Conservation (phyloP, 768 basidiomycete species). For the Termitomyces sp. region DNA sequence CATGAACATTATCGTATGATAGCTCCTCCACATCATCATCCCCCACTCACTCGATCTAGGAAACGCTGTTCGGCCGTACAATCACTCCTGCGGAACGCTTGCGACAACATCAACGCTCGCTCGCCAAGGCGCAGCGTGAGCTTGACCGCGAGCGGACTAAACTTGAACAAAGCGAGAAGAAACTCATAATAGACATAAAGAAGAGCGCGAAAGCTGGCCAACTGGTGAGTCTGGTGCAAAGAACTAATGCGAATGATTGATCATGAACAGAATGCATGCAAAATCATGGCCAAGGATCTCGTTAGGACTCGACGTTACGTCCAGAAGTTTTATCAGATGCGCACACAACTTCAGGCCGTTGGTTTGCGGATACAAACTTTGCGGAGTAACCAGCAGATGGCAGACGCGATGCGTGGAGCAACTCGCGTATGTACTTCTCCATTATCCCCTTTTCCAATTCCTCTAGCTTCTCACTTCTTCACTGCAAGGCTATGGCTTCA, state of each 20-base stretch:
- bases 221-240: slow-evolving; percentile 51
- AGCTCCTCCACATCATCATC: neutral
- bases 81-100: slow-evolving; percentile 96
- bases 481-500: slow-evolving; percentile 86
- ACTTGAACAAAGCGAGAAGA: slow-evolving; percentile 96
- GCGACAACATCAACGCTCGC: slow-evolving; percentile 92
- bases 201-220: slow-evolving; percentile 94
- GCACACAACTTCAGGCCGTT: slow-evolving; percentile 96
- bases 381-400: slow-evolving; percentile 98
- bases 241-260: slow-evolving; percentile 13
- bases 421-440: slow-evolving; percentile 66
- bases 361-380: slow-evolving; percentile 93
- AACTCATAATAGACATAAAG: slow-evolving; percentile 92
- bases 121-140: slow-evolving; percentile 96
- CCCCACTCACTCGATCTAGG: slow-evolving; percentile 40
- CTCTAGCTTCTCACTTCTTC: neutral
- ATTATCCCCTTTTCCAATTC: neutral
- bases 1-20: slow-evolving; percentile 79
- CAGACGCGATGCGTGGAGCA: slow-evolving; percentile 97
- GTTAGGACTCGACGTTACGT: slow-evolving; percentile 93
- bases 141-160: slow-evolving; percentile 93
- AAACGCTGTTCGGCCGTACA: slow-evolving; percentile 90
- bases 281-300: slow-evolving; percentile 99
- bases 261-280: slow-evolving; percentile 82
- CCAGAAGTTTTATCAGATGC: slow-evolving; percentile 99